Base-by-base conservation (phyloP, 129 eudicot genomes). In the Rutidosis leptorrhynchoides region DNA sequence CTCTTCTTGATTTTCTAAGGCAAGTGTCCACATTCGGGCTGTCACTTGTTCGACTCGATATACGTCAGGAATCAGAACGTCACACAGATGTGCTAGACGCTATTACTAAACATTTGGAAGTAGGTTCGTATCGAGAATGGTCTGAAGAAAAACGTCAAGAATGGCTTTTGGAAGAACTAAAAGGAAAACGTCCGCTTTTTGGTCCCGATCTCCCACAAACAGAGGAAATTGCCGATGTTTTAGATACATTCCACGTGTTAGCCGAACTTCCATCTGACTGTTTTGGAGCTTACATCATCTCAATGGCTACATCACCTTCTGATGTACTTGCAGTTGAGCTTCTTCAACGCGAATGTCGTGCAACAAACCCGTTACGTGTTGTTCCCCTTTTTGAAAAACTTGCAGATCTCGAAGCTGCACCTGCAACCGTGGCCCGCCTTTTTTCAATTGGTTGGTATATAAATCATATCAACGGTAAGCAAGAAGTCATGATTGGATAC, bases 251-350 rank as follows among this genome's bases (percentile, higher is more conserved):
- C 72, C 83, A 84, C 14, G 96, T 89, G 76, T 49, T 93, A 45
- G 83, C 99, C 0, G 99, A 93, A 59, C 99, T 93, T 65, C 99
- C 96, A 5, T 27, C 96, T 0, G 99, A 93, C 69, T 89, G 99
- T 77, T 89, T 93, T 66, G 99, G 99, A 9, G 99, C 99, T 27
- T 93, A 93, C 79, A 82, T 93, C 56, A 93, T 93, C 77, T 89
- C 99, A 7, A 93, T 93, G 99, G 99, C 99, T 67, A 93, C 99
- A 7, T 72, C 96, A 27, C 95, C 99, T 8, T 93, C 99, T 30
- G 99, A 93, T 63, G 99, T 93, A 58, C 84, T 93, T 9, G 99
- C 99, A 1, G 99, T 93, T 21, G 99, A 93, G 84, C 88, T 93
- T 61, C 82, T 93, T n/a, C 99, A 93, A 60, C 92, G 99, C 3